Evolutionary conservation across 305 asterid genomes (phyloP).

Genomic region (Solanum chacoense): DNA sequence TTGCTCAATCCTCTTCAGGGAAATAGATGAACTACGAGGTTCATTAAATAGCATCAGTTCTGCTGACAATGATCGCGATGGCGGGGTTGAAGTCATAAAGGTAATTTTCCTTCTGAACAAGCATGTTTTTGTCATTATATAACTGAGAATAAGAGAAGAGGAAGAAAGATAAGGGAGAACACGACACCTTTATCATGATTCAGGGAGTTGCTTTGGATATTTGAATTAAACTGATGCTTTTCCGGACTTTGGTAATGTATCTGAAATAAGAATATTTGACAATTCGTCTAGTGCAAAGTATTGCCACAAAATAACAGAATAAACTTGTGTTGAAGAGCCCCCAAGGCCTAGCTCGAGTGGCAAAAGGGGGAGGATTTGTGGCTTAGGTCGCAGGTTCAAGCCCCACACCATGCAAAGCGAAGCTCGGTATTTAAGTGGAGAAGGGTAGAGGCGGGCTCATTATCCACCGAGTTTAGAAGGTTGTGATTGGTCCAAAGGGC

Average conservation of each 20-base stretch:
- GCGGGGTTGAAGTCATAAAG: conserved; percentile 53
- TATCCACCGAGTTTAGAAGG: no score
- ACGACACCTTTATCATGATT: neutral
- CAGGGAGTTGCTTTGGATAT: neutral
- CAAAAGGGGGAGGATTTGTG: no score
- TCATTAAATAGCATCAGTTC: conserved; percentile 22
- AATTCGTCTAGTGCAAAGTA: neutral
- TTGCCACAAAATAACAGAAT: neutral
- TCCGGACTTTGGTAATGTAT: neutral
- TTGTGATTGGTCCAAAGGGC: no score
- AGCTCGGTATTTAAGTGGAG: no score
- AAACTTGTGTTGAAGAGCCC: neutral
- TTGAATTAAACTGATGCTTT: neutral
- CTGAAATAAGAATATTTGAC: neutral
- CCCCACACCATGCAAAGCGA: no score
- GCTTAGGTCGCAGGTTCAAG: no score
- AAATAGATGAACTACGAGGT: conserved; percentile 42
- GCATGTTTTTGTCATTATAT: neutral
- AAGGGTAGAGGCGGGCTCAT: no score
- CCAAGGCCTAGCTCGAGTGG: no score
- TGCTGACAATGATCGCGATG: conserved; percentile 30
- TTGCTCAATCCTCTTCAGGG: conserved; percentile 35
- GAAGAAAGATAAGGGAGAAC: neutral
- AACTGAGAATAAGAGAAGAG: neutral
- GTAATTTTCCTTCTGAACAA: conserved; percentile 20